Evolutionary conservation across 768 basidiomycete species (phyloP).

Genomic region (Tubosaeta sp.): DNA sequence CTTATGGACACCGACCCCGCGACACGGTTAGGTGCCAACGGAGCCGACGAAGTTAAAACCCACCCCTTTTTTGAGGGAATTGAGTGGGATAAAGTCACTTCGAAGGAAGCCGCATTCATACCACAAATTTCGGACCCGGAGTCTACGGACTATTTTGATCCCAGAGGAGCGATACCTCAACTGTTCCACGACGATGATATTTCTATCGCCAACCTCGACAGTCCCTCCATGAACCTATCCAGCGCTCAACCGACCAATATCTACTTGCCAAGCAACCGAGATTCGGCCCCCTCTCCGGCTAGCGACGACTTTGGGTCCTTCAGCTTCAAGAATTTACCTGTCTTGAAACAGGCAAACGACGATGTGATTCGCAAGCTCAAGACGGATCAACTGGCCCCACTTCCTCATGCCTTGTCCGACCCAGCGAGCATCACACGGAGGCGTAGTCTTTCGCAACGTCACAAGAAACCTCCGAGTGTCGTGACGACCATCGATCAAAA

Average conservation of each 20-base stretch:
- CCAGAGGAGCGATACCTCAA: conserved; percentile 87
- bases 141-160: conserved; percentile 99
- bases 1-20: conserved; percentile 79
- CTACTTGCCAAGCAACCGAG: conserved; percentile 34
- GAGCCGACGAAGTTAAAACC: conserved; percentile 87
- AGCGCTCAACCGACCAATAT: conserved; percentile 15
- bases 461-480: conserved; percentile 77
- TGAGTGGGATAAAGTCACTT: conserved; percentile 90
- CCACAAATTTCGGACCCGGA: conserved; percentile 94
- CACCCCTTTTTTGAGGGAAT: conserved; percentile 90
- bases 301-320: conserved; percentile 96
- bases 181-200: conserved; percentile 89
- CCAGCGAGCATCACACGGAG: conserved; percentile 53
- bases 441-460: conserved; percentile 75
- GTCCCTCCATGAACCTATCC: conserved; percentile 28
- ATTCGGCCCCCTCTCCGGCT: conserved; percentile 47
- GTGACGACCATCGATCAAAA: conserved; percentile 68
- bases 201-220: conserved; percentile 51
- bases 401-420: conserved; percentile 70
- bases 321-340: conserved; percentile 95
- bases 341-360: conserved; percentile 97
- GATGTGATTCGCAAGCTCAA: conserved; percentile 95
- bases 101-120: conserved; percentile 88
- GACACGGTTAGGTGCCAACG: conserved; percentile 77
- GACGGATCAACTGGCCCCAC: conserved; percentile 81